Evolutionary conservation across 2,329 filamentous ascomycete genomes (phyloP), one percentile per base, ranked within the genome.

Genomic region (Epichloe glyceriae): DNA sequence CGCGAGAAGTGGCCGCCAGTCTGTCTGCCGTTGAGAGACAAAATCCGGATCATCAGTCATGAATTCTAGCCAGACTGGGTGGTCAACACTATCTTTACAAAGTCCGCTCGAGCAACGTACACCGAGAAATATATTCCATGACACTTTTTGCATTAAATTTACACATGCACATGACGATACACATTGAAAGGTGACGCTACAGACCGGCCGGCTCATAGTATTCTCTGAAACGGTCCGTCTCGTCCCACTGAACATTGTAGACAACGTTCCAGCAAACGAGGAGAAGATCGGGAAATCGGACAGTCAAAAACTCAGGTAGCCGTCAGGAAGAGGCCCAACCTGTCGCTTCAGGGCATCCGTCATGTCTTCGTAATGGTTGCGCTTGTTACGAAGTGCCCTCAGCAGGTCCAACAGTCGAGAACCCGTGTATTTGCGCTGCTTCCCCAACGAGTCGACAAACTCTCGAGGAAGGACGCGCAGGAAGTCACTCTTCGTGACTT

Each of bases 331-430:
- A 8, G 82, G 70, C 0, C 88, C 89, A 0, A 95, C 86, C 33
- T 67, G 64, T 54, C 71, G 72, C 60, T 78, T 91, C 55, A 95
- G 77, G 46, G 80, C 71, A 14, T 90, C 86, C 6, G 86, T 78
- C 87, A 98, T 91, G 65, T 98, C 93, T 62, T 95, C 90, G 64
- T 96, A 98, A 64, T 98, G 93, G 56, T 97, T 95, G 60, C 86
- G 87, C 78, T 98, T 98, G 69, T 98, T 98, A 22, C 93, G 77
- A 51, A 98, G 72, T 1, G 91, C 93, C 2, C 93, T 79, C 19
- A 98, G 71, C 20, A 98, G 74, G 67, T 98, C 93, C 50, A 98
- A 70, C 63, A 98, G 78, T 45, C 82, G 79, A 1, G 80, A 78
- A 0, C 90, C 90, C 0, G 86, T 93, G 68, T 98, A 98, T 68